Base-by-base conservation (phyloP, 371 early-diverging fungal genomes). In the Mucor ambiguus region DNA sequence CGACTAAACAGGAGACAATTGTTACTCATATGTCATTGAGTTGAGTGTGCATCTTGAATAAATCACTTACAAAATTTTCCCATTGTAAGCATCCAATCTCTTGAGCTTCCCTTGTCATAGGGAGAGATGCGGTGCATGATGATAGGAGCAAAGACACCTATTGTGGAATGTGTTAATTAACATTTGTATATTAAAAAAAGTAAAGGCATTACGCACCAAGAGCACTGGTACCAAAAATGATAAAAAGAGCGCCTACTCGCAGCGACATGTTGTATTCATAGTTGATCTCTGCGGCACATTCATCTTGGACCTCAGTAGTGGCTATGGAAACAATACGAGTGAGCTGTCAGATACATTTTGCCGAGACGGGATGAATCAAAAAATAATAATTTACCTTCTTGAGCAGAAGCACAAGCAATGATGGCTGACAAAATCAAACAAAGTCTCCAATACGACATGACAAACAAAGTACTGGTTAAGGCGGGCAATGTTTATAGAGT, bases 71-170 rank as follows among this genome's bases (percentile, higher is more conserved):
- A 82, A 56, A 82, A 82, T 57, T 78, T 77, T 49, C 74, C 78
- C 63, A 80, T 67, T 8, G 78, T 75, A 10, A 82, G 58, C 1
- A 78, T 29, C 77, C 75, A 80, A 22, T 78, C 71, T 38, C 76
- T 69, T 26, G 62, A 26, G 52, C 71, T 66, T 2, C 77, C 74
- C 41, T 69, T 63, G 18, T 44, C 35, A 30, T 78, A 75, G 38
- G 81, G 80, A 22, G 72, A 65, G 24, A 80, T 71, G 35, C 70
- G 71, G 61, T 80, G 76, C 29, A 79, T 38, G 2, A 78, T 48
- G n/a, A 82, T 76, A 29, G 82, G 82, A 60, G 64, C 67, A 54
- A 80, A 82, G 24, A 79, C 63, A 37, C 82, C 82, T 81, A 30
- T 22, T 48, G 22, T 61, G 32, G 32, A 61, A 64, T 55, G 58